These are phyloP conservation scores for Cladosporium sp. DNA, from an alignment of 2,329 filamentous ascomycete genomes.

Conservation along the genomic window DNA sequence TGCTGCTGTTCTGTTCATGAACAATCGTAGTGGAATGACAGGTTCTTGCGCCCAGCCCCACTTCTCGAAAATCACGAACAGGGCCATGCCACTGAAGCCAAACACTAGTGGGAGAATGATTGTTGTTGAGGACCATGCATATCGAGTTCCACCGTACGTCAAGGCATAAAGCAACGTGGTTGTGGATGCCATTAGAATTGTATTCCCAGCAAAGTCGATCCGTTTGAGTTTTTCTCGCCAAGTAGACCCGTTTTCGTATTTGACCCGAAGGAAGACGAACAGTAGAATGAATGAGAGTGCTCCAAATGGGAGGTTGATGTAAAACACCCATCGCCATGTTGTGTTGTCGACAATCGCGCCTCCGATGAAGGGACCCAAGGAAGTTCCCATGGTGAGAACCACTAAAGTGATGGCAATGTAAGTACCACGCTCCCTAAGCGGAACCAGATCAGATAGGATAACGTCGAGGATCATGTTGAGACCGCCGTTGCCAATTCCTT, in stretches of 20 bases:
- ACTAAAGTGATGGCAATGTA: conserved; percentile 43
- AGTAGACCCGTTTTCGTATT: not conserved
- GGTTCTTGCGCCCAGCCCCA: not conserved
- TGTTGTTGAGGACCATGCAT: conserved; percentile 44
- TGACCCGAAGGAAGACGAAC: not conserved
- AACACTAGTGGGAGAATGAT: conserved; percentile 40
- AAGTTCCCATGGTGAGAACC: conserved; percentile 45
- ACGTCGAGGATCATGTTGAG: conserved; percentile 49
- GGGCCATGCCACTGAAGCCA: not conserved
- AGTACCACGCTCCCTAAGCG: conserved; percentile 48
- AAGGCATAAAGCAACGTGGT: conserved; percentile 47
- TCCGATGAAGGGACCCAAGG: conserved; percentile 45
- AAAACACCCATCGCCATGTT: conserved; percentile 52
- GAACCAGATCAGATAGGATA: conserved; percentile 53
- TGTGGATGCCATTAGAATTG: conserved; percentile 43
- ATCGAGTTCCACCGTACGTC: conserved; percentile 45
- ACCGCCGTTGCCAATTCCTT: conserved; percentile 53
- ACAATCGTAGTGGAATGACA: conserved; percentile 34
- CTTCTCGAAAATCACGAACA: not conserved
- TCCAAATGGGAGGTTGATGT: conserved; percentile 38
- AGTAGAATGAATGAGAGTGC: conserved; percentile 4
- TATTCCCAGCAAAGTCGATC: conserved; percentile 48
- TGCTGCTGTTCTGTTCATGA: conserved; percentile 43
- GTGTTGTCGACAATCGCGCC: conserved; percentile 39
- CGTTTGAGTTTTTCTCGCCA: conserved; percentile 22